Evolutionary conservation across 2,329 filamentous ascomycete species (phyloP), one percentile per base, ranked within the genome.

Genomic region (Sarocladium brachiariae): DNA sequence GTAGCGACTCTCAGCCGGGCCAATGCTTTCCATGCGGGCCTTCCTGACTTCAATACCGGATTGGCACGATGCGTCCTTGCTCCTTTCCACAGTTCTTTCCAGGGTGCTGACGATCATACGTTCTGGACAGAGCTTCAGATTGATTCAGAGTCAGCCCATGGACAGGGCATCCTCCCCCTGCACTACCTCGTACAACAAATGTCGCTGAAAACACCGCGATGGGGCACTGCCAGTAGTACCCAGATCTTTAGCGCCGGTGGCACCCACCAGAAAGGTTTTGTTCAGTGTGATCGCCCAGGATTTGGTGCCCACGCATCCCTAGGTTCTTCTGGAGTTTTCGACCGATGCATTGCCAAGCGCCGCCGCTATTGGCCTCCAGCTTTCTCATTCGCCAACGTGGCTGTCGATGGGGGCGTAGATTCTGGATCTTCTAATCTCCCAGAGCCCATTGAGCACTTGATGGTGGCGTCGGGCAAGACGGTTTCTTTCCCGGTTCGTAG

Each of bases 291-390:
- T 5, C 23, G 18, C 37, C 18, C 16, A 19, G 8, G 9, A 18
- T 37, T n/a, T n/a, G n/a, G n/a, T n/a, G n/a, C n/a, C n/a, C 37
- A 41, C 37, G 21, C 37, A 41, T 14, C 37, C 37, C 18, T 5
- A 19, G 37, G 18, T 8, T n/a, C 33, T 35, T 35, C 33, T n/a
- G 8, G 18, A 9, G 11, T 39, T 39, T 21, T 39, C 21, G 16
- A 4, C 39, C 21, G 39, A 27, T 45, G 39, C 23, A n/a, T n/a
- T 19, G 39, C 39, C 39, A 45, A 45, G 39, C 21, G 39, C 39
- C 39, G 23, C 39, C 39, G 39, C 27, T 41, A 19, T 8, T 13
- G 16, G 35, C 4, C 13, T 39, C 4, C 18, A 39, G 18, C 13
- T 13, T 10, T 25, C 39, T 27, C 4, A 45, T 45, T 25, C 13